Evolutionary conservation across 176 grass and related monocot species (phyloP), one percentile per base, ranked within the genome.

Genomic region (Triticum timopheevii): DNA sequence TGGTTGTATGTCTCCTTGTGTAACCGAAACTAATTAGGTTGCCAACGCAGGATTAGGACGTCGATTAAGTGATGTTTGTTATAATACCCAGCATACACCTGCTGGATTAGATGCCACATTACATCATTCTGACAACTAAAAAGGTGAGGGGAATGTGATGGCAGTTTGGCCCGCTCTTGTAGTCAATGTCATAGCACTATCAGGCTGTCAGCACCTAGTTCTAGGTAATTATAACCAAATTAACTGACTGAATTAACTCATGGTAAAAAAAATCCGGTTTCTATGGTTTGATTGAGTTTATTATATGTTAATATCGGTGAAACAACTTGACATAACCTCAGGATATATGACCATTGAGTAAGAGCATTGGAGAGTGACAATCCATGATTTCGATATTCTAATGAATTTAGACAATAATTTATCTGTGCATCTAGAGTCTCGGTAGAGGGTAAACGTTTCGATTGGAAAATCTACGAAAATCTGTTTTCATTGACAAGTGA

Each of bases 101-200:
- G 42, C 30, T 10, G 25, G 71, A 25, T 75, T 76, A 76, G 69
- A 72, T 72, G 69, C 20, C 40, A 12, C 69, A 76, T 87, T 58
- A 67, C 66, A 82, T 82, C 66, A 33, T 70, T 40, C 62, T 61
- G 34, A 67, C 38, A 70, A 69, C 31, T 42, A 28, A 16, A 22
- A 61, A 68, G 64, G 25, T 15, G 28, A 40, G 23, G 35, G 76
- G 45, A 61, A 61, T 85, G 69, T 47, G 82, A 69, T 28, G 82
- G 25, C 83, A 28, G 77, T 85, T 85, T 73, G 45, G 69, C 58
- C 66, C 13, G 8, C 61, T 89, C 69, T 50, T 59, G 78, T 33
- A 6, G 62, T 69, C 83, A 35, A 59, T 69, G 67, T 85, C 45
- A 85, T 52, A 25, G 27, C 80, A 78, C 33, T 69, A 47, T 35